Base-by-base conservation (phyloP, 768 basidiomycete species). In the Tylopilus plumbeoviolaceoides region DNA sequence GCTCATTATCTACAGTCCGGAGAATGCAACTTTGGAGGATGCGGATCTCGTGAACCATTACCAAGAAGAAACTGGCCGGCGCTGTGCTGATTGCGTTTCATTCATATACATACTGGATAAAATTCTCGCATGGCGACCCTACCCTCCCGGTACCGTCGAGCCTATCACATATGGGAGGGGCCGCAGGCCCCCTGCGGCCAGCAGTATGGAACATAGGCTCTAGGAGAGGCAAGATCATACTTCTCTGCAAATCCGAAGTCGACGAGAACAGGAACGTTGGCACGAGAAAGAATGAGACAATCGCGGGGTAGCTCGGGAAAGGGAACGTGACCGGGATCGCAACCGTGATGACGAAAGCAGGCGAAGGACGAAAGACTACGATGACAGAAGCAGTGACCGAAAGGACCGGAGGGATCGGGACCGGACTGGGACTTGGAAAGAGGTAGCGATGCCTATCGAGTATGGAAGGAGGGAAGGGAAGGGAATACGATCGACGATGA, bases 201-300 rank as follows among this genome's bases (percentile, higher is more conserved):
- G n/a, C n/a, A n/a, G n/a, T n/a, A n/a, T n/a, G n/a, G n/a, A n/a
- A n/a, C n/a, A n/a, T n/a, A 92, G 1, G 88, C 85, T 18, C 81
- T 82, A 17, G 74, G 66, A 0, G 83, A 81, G 1, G 72, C 67
- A 40, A 78, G 62, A 57, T 91, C 85, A 64, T 94, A 94, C 58
- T 82, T 83, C 63, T 95, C 90, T 2, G 95, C 92, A 61, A 98
- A 99, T 1, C 97, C 95, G 63, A 97, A 99, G 70, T 98, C 97
- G 35, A 97, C 88, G 4, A 98, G 80, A 4, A 97, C 88, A 1
- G 93, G 91, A 1, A 93, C 73, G 61, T 86, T 85, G 58, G 84
- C 78, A 50, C 73, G 70, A 1, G 89, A 89, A 43, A 99, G 76
- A 2, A 99, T 79, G 51, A 46, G 54, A 58, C 30, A 41, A 47